These are phyloP conservation scores for Sporothrix phasma DNA, from an alignment of 2,329 filamentous ascomycete species.

Conservation along the genomic window DNA sequence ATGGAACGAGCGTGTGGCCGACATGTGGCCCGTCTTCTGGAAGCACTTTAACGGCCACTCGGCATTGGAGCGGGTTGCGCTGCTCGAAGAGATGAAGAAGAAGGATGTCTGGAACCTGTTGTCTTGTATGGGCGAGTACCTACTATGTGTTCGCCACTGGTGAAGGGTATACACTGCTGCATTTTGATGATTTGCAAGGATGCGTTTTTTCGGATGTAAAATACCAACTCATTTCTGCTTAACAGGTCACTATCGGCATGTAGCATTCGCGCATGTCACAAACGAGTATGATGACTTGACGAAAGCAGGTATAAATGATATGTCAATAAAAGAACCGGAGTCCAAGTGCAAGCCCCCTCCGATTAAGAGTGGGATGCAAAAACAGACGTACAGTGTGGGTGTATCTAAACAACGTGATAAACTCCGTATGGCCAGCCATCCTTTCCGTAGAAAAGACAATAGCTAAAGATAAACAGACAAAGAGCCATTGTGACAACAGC, in stretches of 20 bases:
- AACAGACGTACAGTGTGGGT: background rate
- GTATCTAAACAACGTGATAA: conserved; percentile 12
- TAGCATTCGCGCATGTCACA: no score
- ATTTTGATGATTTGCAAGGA: background rate
- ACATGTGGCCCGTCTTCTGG: conserved; percentile 62
- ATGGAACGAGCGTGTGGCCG: conserved; percentile 46
- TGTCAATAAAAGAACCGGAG: background rate
- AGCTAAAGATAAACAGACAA: background rate
- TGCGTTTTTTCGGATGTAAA: background rate
- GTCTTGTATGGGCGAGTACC: conserved; percentile 55
- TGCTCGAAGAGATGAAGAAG: conserved; percentile 78
- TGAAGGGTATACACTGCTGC: conserved; percentile 25
- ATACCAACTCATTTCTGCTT: background rate
- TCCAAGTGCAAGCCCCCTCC: background rate
- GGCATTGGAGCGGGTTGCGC: conserved; percentile 74
- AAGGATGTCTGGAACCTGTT: conserved; percentile 66
- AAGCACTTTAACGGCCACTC: conserved; percentile 83
- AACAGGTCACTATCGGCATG: no score
- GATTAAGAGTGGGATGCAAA: conserved; percentile 1
- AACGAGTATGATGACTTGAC: no score
- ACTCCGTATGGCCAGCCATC: conserved; percentile 8
- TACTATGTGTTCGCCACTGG: conserved; percentile 62
- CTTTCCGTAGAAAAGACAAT: background rate
- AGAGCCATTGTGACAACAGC: background rate
- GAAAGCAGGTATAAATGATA: background rate